Percentiles rank a stretch among this genome's conserved stretches.
These are phyloP conservation scores for Mycena vitilis DNA, from an alignment of 768 basidiomycete genomes.

Conservation along the genomic window DNA sequence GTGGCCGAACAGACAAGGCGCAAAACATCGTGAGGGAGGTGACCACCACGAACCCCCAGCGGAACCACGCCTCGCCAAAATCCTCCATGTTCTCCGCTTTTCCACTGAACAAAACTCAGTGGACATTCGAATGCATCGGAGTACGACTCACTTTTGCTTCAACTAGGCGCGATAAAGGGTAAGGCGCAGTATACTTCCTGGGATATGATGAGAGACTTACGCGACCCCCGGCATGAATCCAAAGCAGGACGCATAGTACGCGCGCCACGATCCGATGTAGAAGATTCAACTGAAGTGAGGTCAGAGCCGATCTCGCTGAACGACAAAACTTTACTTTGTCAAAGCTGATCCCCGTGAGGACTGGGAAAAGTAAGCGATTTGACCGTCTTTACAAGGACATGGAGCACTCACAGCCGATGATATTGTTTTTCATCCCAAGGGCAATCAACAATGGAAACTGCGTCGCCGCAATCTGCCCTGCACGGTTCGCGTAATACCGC, in stretches of 20 bases:
- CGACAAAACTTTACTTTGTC: constrained; percentile 31
- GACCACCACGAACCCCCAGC: constrained; percentile 35
- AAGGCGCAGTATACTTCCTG: not conserved
- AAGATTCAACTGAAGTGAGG: constrained; percentile 45
- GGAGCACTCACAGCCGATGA: constrained; percentile 50
- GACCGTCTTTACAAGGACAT: constrained; percentile 8
- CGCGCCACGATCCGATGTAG: constrained; percentile 55
- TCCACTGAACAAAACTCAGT: not conserved
- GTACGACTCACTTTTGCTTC: not conserved
- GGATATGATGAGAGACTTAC: constrained; percentile 27
- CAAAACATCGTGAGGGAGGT: constrained; percentile 45
- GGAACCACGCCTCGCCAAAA: constrained; percentile 25
- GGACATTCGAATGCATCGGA: too few species aligned
- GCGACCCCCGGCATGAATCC: constrained; percentile 49
- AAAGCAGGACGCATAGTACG: constrained; percentile 49
- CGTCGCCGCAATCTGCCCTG: constrained; percentile 46
- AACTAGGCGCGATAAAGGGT: not conserved
- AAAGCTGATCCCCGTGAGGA: constrained; percentile 52
- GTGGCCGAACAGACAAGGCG: constrained; percentile 49
- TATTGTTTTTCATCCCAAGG: constrained; percentile 63
- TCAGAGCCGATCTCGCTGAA: not conserved
- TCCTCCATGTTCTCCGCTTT: constrained; percentile 5
- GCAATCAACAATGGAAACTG: constrained; percentile 60
- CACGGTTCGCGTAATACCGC: constrained; percentile 41
- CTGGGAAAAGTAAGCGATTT: constrained; percentile 35